Evolutionary conservation across 2,329 filamentous ascomycete genomes (phyloP).

Genomic region (Fusarium musae): DNA sequence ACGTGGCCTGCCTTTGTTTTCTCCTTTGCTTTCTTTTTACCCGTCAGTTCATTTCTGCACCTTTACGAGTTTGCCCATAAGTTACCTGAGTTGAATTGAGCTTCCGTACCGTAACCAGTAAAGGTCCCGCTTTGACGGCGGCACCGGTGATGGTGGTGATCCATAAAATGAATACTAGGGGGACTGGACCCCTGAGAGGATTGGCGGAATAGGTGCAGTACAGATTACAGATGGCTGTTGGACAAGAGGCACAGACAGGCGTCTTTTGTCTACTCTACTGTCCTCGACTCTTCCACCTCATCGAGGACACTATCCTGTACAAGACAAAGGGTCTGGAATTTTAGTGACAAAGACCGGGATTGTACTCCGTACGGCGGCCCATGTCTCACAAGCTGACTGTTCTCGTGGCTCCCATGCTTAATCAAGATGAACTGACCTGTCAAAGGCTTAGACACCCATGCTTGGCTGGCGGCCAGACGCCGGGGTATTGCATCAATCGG

Average conservation of each 20-base stretch:
- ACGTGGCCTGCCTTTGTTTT: conserved; percentile 2
- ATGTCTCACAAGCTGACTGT: conserved; percentile 36
- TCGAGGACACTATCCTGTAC: background rate
- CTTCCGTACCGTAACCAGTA: conserved; percentile 18
- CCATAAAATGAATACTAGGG: conserved; percentile 10
- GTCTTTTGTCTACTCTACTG: background rate
- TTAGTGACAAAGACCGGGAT: conserved; percentile 5
- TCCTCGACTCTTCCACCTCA: background rate
- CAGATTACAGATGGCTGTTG: conserved; percentile 23
- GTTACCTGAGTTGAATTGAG: background rate
- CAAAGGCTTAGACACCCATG: conserved; percentile 29
- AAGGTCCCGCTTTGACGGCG: conserved; percentile 22
- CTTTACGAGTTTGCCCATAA: conserved; percentile 25
- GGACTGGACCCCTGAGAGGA: conserved; percentile 19
- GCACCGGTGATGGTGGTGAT: conserved; percentile 25
- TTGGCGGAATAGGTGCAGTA: conserved; percentile 34
- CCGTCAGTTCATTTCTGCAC: conserved; percentile 38
- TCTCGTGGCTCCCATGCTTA: conserved; percentile 45
- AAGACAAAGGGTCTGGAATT: conserved; percentile 26
- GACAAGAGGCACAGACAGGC: conserved; percentile 5
- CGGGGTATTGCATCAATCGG: conserved; percentile 34
- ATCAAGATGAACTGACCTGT: conserved; percentile 37
- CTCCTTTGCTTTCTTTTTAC: conserved; percentile 1
- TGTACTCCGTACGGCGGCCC: background rate
- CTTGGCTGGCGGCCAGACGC: conserved; percentile 23